Evolutionary conservation across 2,329 filamentous ascomycete genomes (phyloP), one percentile per base, ranked within the genome.

Genomic region (Volutella citrinella): DNA sequence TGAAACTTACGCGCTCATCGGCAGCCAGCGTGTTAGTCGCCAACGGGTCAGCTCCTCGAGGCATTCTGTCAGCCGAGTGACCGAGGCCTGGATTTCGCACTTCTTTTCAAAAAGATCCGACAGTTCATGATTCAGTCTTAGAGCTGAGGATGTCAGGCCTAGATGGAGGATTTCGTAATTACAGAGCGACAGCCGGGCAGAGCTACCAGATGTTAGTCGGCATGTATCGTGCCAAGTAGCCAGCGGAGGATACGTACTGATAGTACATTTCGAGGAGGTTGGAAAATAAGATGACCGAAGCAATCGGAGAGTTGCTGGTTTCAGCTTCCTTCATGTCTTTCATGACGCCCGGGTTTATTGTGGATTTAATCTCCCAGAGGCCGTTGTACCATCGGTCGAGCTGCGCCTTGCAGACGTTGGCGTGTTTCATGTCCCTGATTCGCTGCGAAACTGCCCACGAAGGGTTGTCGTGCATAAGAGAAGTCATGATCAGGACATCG

Each of bases 211-310:
- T 14, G 36, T 10, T 30, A 19, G 24, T 7, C 6, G 20, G 10
- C 5, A 1, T 3, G 1, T 1, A 1, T 5, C 1, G 0, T 5
- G 4, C 3, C 0, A 4, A 6, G 4, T 1, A 13, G 9, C 1
- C 2, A 0, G 1, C 1, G 1, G 1, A 8, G 2, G 2, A 18
- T 15, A 43, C 49, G 40, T 11, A 52, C 49, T 52, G 49, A 8
- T 52, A 52, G 7, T 52, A 52, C 47, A 52, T 52, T 35, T 52
- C 49, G 5, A 52, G 40, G 3, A 52, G 30, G 15, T 52, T 51
- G 2, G 43, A 49, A 8, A 51, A 52, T 3, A 52, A 10, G 0
- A 41, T 20, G 0, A 52, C 50, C 1, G 49, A 52, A 2, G 36
- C 30, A 1, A 38, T 24, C 2, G 39, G 20, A 2, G 41, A 39